Evolutionary conservation across 1,284 basidiomycete species (phyloP), one percentile per base, ranked within the genome.

Genomic region (Amylostereum areolatum): DNA sequence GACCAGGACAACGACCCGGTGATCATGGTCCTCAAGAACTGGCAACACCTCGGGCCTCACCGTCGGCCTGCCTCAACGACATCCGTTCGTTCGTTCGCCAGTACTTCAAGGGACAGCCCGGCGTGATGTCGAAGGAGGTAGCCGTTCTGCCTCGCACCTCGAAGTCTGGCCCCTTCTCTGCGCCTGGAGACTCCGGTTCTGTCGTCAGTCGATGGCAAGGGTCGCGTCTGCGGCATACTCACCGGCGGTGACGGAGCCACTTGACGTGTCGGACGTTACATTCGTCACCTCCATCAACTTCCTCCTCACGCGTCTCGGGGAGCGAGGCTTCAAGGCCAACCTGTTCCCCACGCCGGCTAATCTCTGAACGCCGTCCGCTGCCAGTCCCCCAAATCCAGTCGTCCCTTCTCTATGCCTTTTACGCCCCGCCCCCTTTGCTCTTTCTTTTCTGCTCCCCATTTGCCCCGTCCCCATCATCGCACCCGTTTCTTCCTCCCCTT

Each of bases 111-210:
- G 47, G 42, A 40, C 2, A 37, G 24, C n/a, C 45, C 4, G 12
- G 45, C 44, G n/a, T 46, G 31, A 49, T 47, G 43, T 62, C 60
- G 10, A 63, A 46, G 53, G 61, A 62, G 50, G 40, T 57, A 1
- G 39, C 53, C 18, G 52, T 63, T 8, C 40, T 55, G 1, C 55
- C 61, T 43, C 53, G 50, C 53, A 52, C n/a, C 55, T 53, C 49
- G 28, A 55, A 56, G 51, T 57, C 48, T 34, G 51, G 53, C 36
- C 35, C 51, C 0, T 65, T 66, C 50, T 62, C 63, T 25, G 47
- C 7, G 5, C 29, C 9, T 12, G 63, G 63, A 2, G 61, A 64
- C 41, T 65, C 65, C 9, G 64, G 65, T 7, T 51, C 62, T 0
- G 52, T 48, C 24, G 55, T 66, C 47, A 40, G n/a, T 57, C 46